Evolutionary conservation across 164 flowering plant species (phyloP).

Genomic region (Chimonanthus praecox): DNA sequence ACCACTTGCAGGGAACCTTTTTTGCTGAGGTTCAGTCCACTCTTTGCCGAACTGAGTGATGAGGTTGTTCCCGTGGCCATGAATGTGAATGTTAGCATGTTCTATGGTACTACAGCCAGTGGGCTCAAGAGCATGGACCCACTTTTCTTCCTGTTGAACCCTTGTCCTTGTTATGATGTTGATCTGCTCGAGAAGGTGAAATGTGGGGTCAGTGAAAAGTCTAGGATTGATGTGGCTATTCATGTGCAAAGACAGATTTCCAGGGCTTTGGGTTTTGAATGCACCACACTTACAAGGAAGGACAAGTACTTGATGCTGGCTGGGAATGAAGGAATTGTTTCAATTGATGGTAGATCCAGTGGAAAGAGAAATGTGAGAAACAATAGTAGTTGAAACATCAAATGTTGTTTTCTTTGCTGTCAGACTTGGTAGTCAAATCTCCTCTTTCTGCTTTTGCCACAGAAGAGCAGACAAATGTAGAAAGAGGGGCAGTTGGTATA

Average conservation of each 20-base stretch:
- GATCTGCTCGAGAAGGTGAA: slow-evolving; percentile 22
- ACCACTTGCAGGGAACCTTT: slow-evolving; percentile 45
- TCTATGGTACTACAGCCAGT: slow-evolving; percentile 35
- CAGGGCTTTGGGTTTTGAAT: slow-evolving; percentile 44
- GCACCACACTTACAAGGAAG: slow-evolving; percentile 59
- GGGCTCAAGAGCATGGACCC: slow-evolving; percentile 39
- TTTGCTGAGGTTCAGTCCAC: slow-evolving; percentile 35
- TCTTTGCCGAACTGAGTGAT: slow-evolving; percentile 33
- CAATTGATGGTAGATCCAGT: neutral
- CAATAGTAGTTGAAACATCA: neutral
- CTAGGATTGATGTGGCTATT: slow-evolving; percentile 49
- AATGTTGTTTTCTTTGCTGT: neutral
- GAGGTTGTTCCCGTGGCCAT: slow-evolving; percentile 35
- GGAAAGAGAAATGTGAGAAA: neutral
- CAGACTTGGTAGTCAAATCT: neutral
- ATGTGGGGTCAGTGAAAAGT: slow-evolving; percentile 21
- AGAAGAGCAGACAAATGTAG: neutral
- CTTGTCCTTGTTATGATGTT: slow-evolving; percentile 19
- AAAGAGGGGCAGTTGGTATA: neutral
- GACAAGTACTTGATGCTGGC: slow-evolving; percentile 59
- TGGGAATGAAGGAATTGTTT: slow-evolving; percentile 47
- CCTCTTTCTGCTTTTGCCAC: neutral
- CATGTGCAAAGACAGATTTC: slow-evolving; percentile 44
- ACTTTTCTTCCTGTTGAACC: slow-evolving; percentile 35
- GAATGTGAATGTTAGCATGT: slow-evolving; percentile 21